Conservation (phyloP, 2,329 filamentous ascomycete species). For the Pseudocercospora fijiensis region DNA sequence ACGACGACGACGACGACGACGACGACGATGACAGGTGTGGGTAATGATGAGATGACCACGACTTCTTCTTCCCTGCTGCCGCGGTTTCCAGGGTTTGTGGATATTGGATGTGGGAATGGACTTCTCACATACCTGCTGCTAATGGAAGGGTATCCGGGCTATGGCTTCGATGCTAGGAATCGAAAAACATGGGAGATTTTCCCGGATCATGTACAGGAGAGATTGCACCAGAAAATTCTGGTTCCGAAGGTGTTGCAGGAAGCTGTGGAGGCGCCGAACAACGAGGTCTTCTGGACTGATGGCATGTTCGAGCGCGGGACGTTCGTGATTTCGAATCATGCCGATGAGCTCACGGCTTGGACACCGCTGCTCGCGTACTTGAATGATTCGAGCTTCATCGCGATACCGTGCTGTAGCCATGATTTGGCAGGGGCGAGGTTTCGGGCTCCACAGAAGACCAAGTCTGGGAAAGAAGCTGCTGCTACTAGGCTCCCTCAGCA, state of each 20-base stretch:
- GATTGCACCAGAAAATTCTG: slow-evolving; percentile 60
- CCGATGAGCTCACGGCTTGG: slow-evolving; percentile 94
- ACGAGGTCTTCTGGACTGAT: slow-evolving; percentile 41
- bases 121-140: slow-evolving; percentile 80
- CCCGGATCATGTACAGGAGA: slow-evolving; percentile 48
- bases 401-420: slow-evolving; percentile 95
- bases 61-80: no score
- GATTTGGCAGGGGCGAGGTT: slow-evolving; percentile 72
- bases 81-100: slow-evolving; percentile 82
- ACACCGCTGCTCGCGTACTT: slow-evolving; percentile 82
- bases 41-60: no score
- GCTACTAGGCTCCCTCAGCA: slow-evolving; percentile 28
- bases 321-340: slow-evolving; percentile 96
- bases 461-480: slow-evolving; percentile 14
- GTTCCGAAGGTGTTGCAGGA: slow-evolving; percentile 53
- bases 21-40: no score
- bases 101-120: slow-evolving; percentile 94
- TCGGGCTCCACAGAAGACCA: slow-evolving; percentile 54
- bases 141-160: slow-evolving; percentile 77
- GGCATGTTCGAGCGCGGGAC: slow-evolving; percentile 69
- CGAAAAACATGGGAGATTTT: slow-evolving; percentile 85
- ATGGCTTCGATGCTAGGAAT: slow-evolving; percentile 85
- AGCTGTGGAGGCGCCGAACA: background rate
- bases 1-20: no score
- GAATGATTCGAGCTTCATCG: slow-evolving; percentile 77